Percentiles rank a stretch among this genome's conserved stretches.
phyloP scores from a whole-genome alignment of 164 flowering plant species.

The Aristolochia contorta region DNA sequence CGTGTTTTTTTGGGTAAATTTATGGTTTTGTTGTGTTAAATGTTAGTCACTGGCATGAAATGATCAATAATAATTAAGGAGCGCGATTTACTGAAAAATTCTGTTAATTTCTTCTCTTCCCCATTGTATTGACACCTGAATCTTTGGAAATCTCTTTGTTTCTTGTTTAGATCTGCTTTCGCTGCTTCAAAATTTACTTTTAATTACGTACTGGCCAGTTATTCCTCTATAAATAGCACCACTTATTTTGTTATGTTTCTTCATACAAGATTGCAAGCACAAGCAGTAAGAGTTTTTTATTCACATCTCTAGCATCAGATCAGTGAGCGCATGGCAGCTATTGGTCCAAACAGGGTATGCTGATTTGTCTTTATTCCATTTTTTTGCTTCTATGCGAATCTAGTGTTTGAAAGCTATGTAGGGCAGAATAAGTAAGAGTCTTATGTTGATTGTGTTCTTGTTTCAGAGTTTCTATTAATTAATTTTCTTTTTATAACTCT shows the following conservation, averaged over 20 bases:
- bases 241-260: background rate
- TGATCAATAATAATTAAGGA: too few relatives aligned
- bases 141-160: background rate
- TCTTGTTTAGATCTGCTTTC: background rate
- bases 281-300: conserved; percentile 79
- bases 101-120: background rate
- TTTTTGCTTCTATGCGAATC: background rate
- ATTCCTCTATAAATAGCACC: too few relatives aligned
- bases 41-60: too few relatives aligned
- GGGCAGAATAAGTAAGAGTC: too few relatives aligned
- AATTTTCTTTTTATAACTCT: too few relatives aligned
- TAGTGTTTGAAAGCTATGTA: too few relatives aligned
- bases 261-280: conserved; percentile 96
- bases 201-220: background rate
- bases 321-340: conserved; percentile 45
- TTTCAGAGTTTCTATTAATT: too few relatives aligned
- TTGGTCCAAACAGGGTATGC: conserved; percentile 43
- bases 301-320: conserved; percentile 50
- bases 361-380: background rate
- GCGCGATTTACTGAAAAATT: background rate
- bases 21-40: too few relatives aligned
- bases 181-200: background rate
- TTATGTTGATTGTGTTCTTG: too few relatives aligned
- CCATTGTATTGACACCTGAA: background rate
- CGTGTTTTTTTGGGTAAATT: too few relatives aligned